Evolutionary conservation across 352 stramenopile species (phyloP).

Genomic region (Globisporangium echinulatum): DNA sequence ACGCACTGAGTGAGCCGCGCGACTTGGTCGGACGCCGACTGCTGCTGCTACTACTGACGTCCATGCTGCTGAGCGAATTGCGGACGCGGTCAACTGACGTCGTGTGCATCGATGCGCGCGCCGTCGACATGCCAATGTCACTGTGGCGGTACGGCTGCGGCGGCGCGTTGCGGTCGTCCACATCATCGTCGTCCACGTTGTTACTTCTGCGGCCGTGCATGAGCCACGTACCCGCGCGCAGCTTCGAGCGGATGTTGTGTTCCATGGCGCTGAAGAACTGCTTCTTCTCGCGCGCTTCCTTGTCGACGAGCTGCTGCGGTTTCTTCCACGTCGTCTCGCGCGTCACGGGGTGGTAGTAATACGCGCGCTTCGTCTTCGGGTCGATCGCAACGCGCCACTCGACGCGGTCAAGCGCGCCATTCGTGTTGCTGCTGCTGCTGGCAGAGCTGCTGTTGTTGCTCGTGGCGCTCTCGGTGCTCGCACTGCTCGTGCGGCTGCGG

Average conservation of each 20-base stretch:
- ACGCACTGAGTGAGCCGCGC: slow-evolving; percentile 5
- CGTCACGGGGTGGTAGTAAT: slow-evolving; percentile 96
- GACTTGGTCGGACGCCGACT: slow-evolving; percentile 1
- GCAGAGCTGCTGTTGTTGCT: slow-evolving; percentile 2
- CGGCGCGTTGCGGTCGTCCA: slow-evolving; percentile 19
- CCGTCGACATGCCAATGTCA: slow-evolving; percentile 13
- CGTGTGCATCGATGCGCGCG: not conserved
- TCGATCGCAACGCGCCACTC: slow-evolving; percentile 77
- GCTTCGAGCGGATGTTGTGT: slow-evolving; percentile 91
- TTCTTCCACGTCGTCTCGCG: slow-evolving; percentile 98
- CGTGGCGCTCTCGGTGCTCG: not conserved
- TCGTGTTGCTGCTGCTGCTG: slow-evolving; percentile 9
- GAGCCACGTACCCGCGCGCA: slow-evolving; percentile 58
- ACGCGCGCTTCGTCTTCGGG: slow-evolving; percentile 87
- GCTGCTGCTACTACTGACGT: slow-evolving; percentile 13
- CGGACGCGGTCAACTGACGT: slow-evolving; percentile 1
- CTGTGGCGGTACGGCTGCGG: slow-evolving; percentile 12
- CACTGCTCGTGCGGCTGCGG: slow-evolving; percentile 13
- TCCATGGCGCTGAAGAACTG: slow-evolving; percentile 97
- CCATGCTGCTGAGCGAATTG: slow-evolving; percentile 26
- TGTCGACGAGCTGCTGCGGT: slow-evolving; percentile 65
- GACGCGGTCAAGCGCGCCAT: slow-evolving; percentile 10
- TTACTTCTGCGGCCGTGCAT: slow-evolving; percentile 26
- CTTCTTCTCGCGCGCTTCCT: slow-evolving; percentile 71
- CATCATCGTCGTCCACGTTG: slow-evolving; percentile 5